Evolutionary conservation across 257 asterid genomes (phyloP).

Genomic region (Salvia hispanica): DNA sequence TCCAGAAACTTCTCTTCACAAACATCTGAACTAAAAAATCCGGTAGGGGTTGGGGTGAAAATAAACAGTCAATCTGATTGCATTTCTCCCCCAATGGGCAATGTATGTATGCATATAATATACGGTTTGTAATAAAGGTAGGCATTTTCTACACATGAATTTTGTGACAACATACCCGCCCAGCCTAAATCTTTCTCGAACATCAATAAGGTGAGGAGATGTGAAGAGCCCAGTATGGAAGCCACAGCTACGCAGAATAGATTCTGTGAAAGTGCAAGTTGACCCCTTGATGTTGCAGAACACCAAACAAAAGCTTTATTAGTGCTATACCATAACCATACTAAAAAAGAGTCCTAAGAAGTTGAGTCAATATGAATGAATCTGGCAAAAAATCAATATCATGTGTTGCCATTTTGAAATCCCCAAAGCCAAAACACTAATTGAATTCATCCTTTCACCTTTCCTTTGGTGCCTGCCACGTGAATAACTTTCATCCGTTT

Average conservation of each 20-base stretch:
- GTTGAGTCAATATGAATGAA: no score
- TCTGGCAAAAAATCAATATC: no score
- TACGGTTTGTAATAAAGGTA: slow-evolving; percentile 17
- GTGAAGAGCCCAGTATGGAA: slow-evolving; percentile 93
- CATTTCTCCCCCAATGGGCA: slow-evolving; percentile 20
- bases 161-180: slow-evolving; percentile 66
- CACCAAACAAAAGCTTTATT: slow-evolving; percentile 23
- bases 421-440: slow-evolving; percentile 6
- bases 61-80: slow-evolving; percentile 20
- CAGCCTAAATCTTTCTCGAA: slow-evolving; percentile 91
- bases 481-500: slow-evolving; percentile 91
- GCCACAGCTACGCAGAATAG: slow-evolving; percentile 89
- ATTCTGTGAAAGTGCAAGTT: slow-evolving; percentile 84
- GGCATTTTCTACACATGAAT: not conserved
- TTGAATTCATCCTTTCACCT: slow-evolving; percentile 47
- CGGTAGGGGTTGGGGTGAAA: slow-evolving; percentile 20
- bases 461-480: slow-evolving; percentile 98
- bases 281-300: slow-evolving; percentile 75
- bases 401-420: not conserved
- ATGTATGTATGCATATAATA: not conserved
- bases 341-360: not conserved
- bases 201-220: slow-evolving; percentile 96
- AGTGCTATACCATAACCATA: slow-evolving; percentile 9
- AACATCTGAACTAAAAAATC: slow-evolving; percentile 60
- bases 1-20: slow-evolving; percentile 84